A percentile compares a stretch with the other conserved stretches of the same genome.
Evolutionary conservation across 768 basidiomycete genomes (phyloP).

Genomic region (Termitomyces sp.): DNA sequence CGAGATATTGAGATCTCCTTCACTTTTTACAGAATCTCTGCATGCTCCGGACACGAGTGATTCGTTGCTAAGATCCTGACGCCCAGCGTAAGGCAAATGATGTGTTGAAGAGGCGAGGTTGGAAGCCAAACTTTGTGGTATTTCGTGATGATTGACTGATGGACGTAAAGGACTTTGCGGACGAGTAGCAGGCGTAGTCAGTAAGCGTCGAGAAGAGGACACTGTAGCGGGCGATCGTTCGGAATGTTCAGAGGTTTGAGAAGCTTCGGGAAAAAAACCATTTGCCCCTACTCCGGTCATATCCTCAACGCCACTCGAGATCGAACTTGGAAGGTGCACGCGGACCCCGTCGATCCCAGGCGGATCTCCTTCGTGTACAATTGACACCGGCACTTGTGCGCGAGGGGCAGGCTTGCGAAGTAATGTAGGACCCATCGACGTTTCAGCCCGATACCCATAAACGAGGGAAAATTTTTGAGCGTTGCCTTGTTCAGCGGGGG

Average conservation of each 20-base stretch:
- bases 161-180: conserved; percentile 24
- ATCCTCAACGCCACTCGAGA: conserved; percentile 49
- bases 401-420: conserved; percentile 64
- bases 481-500: conserved; percentile 24
- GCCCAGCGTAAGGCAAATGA: not conserved
- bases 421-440: conserved; percentile 25
- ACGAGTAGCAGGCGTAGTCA: conserved; percentile 8
- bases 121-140: conserved; percentile 35
- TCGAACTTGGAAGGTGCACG: conserved; percentile 49
- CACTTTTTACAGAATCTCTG: conserved; percentile 59
- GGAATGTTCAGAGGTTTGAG: conserved; percentile 25
- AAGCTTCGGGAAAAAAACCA: conserved; percentile 29
- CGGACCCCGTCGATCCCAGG: conserved; percentile 28
- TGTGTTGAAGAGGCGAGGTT: conserved; percentile 13
- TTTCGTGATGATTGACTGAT: conserved; percentile 35
- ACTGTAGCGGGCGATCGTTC: not conserved
- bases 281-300: conserved; percentile 65
- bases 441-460: conserved; percentile 10
- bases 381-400: conserved; percentile 61
- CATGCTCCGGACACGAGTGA: conserved; percentile 54
- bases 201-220: conserved; percentile 5
- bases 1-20: conserved; percentile 46
- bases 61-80: not conserved
- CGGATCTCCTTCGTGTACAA: conserved; percentile 38
- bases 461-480: conserved; percentile 2